phyloP scores from a whole-genome alignment of 129 eudicot genomes.

The sunflower (Helianthus annuus) region HanXRQr2.0-SUNRISE NC_035436.2:121652167-121652666 shows the following conservation, averaged over 20 bases:
- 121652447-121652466: background rate
- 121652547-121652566: background rate
- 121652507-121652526: background rate
- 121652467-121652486: no score
- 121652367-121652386: background rate
- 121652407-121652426: background rate
- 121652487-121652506: background rate
- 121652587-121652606: no score
- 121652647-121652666: no score
- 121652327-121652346: no score
- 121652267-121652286: no score
- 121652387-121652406: background rate
- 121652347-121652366: background rate
- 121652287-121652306: background rate
- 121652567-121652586: background rate
- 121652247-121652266: no score
- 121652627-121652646: no score
- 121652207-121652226: no score
- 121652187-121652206: no score
- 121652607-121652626: no score
- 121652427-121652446: background rate
- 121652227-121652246: no score
- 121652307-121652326: background rate
- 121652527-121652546: background rate
- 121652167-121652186: no score